Percentiles rank a stretch among this genome's conserved stretches.
These are phyloP conservation scores for Cyclotella sp. DNA, from an alignment of 108 stramenopile species.

Conservation along the genomic window DNA sequence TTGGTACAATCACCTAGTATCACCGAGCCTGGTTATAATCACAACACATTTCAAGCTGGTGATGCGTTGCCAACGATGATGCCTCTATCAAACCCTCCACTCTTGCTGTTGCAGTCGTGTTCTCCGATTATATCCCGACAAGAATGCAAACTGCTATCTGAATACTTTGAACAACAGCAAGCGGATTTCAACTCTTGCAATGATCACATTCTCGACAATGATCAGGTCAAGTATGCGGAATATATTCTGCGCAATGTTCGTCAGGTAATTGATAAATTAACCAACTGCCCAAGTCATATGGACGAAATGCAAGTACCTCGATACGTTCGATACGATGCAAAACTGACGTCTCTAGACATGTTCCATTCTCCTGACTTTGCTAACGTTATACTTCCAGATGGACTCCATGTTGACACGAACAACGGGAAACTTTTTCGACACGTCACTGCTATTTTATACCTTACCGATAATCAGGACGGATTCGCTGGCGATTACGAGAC, in stretches of 20 bases:
- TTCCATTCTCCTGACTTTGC: constrained; percentile 14
- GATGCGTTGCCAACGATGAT: neutral
- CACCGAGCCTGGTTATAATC: too few relatives aligned
- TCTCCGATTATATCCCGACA: constrained; percentile 17
- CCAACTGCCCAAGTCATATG: constrained; percentile 43
- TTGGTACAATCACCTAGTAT: too few relatives aligned
- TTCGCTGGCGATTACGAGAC: neutral
- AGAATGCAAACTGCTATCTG: constrained; percentile 16
- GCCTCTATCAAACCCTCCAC: constrained; percentile 22
- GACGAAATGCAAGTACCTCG: constrained; percentile 35
- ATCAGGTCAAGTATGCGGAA: constrained; percentile 17
- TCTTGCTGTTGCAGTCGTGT: constrained; percentile 22
- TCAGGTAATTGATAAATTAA: constrained; percentile 40
- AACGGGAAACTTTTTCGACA: constrained; percentile 53
- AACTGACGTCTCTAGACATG: neutral
- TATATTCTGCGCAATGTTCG: constrained; percentile 15
- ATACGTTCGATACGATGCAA: constrained; percentile 40
- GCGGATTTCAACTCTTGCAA: neutral
- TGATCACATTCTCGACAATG: too few relatives aligned
- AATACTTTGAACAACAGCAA: constrained; percentile 23
- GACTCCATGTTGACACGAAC: constrained; percentile 53
- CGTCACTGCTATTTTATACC: constrained; percentile 53
- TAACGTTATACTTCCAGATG: constrained; percentile 41
- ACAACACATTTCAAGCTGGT: too few relatives aligned
- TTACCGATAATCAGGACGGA: constrained; percentile 31